These are phyloP conservation scores for Tricholoma sp. DNA, from an alignment of 768 basidiomycete genomes.

Conservation along the genomic window DNA sequence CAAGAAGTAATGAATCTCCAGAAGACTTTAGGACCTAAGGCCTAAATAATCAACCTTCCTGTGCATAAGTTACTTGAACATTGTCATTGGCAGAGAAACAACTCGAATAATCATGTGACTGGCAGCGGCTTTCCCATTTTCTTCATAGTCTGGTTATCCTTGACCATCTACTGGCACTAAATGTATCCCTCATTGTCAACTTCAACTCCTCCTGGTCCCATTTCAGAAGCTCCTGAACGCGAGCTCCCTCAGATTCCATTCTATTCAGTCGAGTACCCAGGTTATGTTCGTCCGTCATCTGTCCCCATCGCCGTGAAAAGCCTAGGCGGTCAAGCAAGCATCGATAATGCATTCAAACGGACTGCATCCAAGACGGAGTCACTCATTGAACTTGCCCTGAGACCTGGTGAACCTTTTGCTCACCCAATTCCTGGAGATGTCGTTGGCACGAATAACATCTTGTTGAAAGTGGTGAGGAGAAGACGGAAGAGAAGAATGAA, in stretches of 20 bases:
- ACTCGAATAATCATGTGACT: not conserved
- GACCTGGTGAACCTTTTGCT: slow-evolving; percentile 69
- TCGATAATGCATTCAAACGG: slow-evolving; percentile 77
- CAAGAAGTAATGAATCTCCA: slow-evolving; percentile 33
- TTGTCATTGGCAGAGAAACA: too few species aligned
- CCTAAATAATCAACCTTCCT: slow-evolving; percentile 8
- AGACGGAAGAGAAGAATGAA: slow-evolving; percentile 40
- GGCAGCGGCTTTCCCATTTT: not conserved
- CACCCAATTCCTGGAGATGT: slow-evolving; percentile 85
- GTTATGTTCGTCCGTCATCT: slow-evolving; percentile 66
- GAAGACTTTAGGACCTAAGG: slow-evolving; percentile 15
- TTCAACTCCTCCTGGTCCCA: not conserved
- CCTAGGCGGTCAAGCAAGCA: slow-evolving; percentile 62
- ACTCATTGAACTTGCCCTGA: slow-evolving; percentile 71
- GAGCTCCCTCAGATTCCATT: slow-evolving; percentile 56
- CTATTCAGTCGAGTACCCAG: slow-evolving; percentile 88
- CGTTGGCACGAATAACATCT: slow-evolving; percentile 70
- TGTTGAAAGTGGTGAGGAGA: slow-evolving; percentile 79
- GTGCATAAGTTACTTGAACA: not conserved
- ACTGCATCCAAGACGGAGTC: slow-evolving; percentile 56
- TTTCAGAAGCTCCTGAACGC: slow-evolving; percentile 24
- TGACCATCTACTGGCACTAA: not conserved
- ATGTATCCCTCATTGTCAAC: slow-evolving; percentile 12
- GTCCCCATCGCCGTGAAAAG: slow-evolving; percentile 56
- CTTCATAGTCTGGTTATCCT: not conserved